phyloP scores from a whole-genome alignment of 371 early-diverging fungal species.

The Saksenaea vasiformis region DNA sequence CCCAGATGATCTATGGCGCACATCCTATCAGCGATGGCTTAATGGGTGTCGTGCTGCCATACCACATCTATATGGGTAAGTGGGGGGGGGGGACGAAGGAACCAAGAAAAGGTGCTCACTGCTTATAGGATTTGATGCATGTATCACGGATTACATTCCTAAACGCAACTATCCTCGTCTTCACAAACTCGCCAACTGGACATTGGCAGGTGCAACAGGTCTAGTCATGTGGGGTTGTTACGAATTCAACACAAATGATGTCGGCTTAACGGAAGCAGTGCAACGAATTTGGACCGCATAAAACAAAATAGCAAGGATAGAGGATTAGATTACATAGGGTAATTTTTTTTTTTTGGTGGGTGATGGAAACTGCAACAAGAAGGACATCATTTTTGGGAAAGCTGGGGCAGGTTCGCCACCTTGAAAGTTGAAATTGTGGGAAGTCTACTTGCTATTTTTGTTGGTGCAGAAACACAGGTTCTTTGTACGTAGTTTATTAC shows the following conservation, averaged over 20 bases:
- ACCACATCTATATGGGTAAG: constrained; percentile 83
- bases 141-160: constrained; percentile 84
- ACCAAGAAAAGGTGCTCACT: neutral
- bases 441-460: too few species aligned
- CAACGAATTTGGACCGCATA: constrained; percentile 81
- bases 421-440: too few species aligned
- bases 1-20: constrained; percentile 77
- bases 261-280: constrained; percentile 89
- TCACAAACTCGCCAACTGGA: constrained; percentile 62
- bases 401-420: too few species aligned
- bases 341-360: too few species aligned
- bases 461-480: too few species aligned
- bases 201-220: constrained; percentile 67
- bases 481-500: too few species aligned
- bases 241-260: constrained; percentile 92
- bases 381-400: too few species aligned
- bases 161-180: constrained; percentile 65
- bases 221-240: constrained; percentile 87
- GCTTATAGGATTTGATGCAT: constrained; percentile 69
- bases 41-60: constrained; percentile 85
- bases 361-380: too few species aligned
- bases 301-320: constrained; percentile 2
- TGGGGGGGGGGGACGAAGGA: neutral
- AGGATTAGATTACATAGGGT: too few species aligned
- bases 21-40: constrained; percentile 85